phyloP scores from a whole-genome alignment of 2,329 filamentous ascomycete genomes.

The Ceratocystis ficicola region DNA sequence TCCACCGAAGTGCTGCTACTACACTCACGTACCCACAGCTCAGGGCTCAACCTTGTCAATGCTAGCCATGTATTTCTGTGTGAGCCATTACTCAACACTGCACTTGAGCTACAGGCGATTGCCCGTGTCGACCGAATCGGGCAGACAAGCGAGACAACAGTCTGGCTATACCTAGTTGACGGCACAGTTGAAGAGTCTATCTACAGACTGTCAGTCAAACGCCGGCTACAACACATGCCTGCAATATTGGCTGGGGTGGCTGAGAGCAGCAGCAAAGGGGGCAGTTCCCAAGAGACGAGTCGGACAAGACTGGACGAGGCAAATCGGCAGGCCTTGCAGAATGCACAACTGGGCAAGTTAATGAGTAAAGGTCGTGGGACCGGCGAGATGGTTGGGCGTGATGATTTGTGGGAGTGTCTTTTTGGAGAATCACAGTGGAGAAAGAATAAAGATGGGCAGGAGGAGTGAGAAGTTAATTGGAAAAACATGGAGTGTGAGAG shows the following conservation, averaged over 20 bases:
- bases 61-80: slow-evolving; percentile 91
- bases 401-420: not conserved
- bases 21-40: slow-evolving; percentile 77
- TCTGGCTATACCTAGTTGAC: slow-evolving; percentile 89
- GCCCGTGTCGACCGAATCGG: slow-evolving; percentile 92
- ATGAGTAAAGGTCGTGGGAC: not conserved
- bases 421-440: not conserved
- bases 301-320: not conserved
- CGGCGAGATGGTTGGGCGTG: not conserved
- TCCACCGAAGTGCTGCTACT: slow-evolving; percentile 71
- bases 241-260: too few species aligned
- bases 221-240: slow-evolving; percentile 65
- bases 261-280: slow-evolving; percentile 29
- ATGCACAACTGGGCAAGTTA: not conserved
- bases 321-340: not conserved
- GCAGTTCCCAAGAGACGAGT: too few species aligned
- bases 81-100: slow-evolving; percentile 85
- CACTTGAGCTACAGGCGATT: slow-evolving; percentile 87
- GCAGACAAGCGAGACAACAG: slow-evolving; percentile 73
- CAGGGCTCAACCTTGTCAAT: slow-evolving; percentile 81
- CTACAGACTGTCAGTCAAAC: slow-evolving; percentile 69
- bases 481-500: not conserved
- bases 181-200: slow-evolving; percentile 88
- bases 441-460: not conserved
- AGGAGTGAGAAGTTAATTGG: not conserved